Base-by-base conservation (phyloP, 148 eudicot genomes). In the Euryodendron excelsum region DNA sequence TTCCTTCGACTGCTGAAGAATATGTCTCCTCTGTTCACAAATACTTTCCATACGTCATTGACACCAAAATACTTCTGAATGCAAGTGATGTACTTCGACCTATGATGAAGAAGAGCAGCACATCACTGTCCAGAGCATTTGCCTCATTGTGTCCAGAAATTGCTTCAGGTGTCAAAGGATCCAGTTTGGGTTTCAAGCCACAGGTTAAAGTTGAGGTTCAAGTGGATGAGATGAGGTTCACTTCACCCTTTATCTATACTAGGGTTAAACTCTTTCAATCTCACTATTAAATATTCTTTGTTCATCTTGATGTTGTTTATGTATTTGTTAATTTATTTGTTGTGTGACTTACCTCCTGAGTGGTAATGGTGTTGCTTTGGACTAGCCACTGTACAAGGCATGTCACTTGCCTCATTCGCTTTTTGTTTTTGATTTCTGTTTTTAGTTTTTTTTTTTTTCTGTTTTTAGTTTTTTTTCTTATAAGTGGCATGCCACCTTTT, bases 171-270 rank as follows among this genome's bases (percentile, higher is more conserved):
- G 67, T 69, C 31, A 75, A 80, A 69, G 77, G 74, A 61, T 69
- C 84, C 67, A 78, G 60, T 60, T 55, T 75, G 72, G 83, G 80
- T 50, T 34, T 78, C 53, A 83, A 74, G 67, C 84, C 75, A 70
- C 78, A 77, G 73, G 89, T 93, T 45, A 87, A 86, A 80, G 93
- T 96, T 75, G 99, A 91, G 86, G 97, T 96, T 80, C 97, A 92
- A 81, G 95, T 96, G 81, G 99, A 91, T 87, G 93, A 93, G 84
- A 87, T 87, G 91, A 96, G 98, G 95, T 96, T 89, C 58, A 87
- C 83, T 82, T 76, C 74, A 28, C 66, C 37, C 27, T 12, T 60
- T 44, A 4, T 30, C 61, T 50, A 66, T 53, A 60, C 31, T 73
- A 14, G 58, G 8, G 30, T 33, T 62, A 7, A 13, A 62, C 1